Evolutionary conservation across 2,329 filamentous ascomycete species (phyloP), one percentile per base, ranked within the genome.

Genomic region (Colletotrichum paranaense): DNA sequence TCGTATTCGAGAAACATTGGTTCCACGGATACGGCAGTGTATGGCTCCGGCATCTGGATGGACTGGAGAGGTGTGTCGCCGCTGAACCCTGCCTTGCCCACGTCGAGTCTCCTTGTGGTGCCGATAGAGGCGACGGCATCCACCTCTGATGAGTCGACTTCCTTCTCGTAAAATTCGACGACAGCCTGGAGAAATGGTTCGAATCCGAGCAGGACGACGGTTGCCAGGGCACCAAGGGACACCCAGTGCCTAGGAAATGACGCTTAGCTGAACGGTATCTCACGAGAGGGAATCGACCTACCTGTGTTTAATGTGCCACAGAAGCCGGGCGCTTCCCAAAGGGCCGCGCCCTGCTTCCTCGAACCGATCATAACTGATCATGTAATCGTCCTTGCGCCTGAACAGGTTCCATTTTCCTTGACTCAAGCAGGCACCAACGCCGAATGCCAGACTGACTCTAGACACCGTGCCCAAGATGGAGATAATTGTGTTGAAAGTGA

Each of bases 321-420:
- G 35, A 6, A 72, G 24, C 0, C 49, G 57, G 2, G 46, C 5
- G 14, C 69, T 68, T 4, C 69, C 69, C 57, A 49, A 58, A 1
- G 69, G 64, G 8, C 64, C 64, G 1, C 52, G 57, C 7, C 67
- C 62, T 0, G 68, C 63, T 32, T 72, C 68, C 12, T 72, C 64
- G 6, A 68, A 72, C 0, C 68, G 49, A 4, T 63, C 64, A 5
- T 62, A 72, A 4, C 14, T 52, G 6, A 63, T 38, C 1, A 68
- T 9, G 5, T 5, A 4, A n/a, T 58, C 68, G 1, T 24, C 16
- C 3, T n/a, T 35, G 14, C 19, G 19, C 12, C 14, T 28, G 5
- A 24, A 72, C 63, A 46, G 67, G 11, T 72, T 62, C 68, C 68
- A 72, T 28, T 72, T 72, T 1, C 28, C 46, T 5, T 62, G 68